Evolutionary conservation across 345 rosid species (phyloP).

Genomic region (Moringa oleifera): DNA sequence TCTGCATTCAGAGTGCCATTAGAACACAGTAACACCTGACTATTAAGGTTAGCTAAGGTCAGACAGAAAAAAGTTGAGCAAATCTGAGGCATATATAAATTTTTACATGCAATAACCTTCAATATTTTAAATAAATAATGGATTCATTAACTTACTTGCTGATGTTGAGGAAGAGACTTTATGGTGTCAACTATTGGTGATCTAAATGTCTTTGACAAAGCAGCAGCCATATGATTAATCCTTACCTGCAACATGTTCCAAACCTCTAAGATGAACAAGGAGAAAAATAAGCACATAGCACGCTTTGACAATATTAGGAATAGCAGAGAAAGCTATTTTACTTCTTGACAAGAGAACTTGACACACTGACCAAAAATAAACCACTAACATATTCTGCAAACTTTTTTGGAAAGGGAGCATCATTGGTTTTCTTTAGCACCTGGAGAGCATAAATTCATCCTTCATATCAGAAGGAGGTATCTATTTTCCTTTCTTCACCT

Average conservation of each 20-base stretch:
- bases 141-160: conserved; percentile 51
- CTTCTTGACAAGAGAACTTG: background rate
- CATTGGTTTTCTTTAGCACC: too few relatives aligned
- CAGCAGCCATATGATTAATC: conserved; percentile 77
- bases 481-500: too few relatives aligned
- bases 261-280: background rate
- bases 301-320: too few relatives aligned
- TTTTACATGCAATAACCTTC: too few relatives aligned
- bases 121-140: too few relatives aligned
- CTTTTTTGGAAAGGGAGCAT: too few relatives aligned
- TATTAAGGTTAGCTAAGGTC: background rate
- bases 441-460: too few relatives aligned
- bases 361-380: too few relatives aligned
- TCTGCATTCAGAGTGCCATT: conserved; percentile 31
- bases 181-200: conserved; percentile 81
- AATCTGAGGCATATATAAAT: background rate
- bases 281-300: too few relatives aligned
- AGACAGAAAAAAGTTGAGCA: background rate
- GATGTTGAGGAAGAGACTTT: conserved; percentile 93
- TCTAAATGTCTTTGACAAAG: conserved; percentile 75
- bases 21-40: background rate
- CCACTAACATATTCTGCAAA: too few relatives aligned
- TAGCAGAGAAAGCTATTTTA: too few relatives aligned
- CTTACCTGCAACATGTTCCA: conserved; percentile 44
- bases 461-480: too few relatives aligned